Base-by-base conservation (phyloP, 805 yeast genomes). In the Wickerhamiella qilinensis region DNA sequence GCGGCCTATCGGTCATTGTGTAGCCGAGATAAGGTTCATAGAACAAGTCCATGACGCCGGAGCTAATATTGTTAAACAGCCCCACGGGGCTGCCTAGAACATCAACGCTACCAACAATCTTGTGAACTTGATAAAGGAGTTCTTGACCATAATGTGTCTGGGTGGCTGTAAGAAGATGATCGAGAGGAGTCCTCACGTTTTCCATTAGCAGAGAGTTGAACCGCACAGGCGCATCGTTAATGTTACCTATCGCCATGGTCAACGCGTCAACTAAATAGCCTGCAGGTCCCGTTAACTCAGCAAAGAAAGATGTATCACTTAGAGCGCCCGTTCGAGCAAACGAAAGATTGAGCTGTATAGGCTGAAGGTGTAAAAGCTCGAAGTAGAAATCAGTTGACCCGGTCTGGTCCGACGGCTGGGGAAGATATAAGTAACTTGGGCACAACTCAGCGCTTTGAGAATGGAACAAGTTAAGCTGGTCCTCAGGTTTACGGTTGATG, bases 1-100 rank as follows among this genome's bases (percentile, higher is more conserved):
- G 94, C 1, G 98, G 98, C 29, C 96, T 64, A 56, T 91, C 98
- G 45, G 80, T 88, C 71, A 91, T 73, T 36, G 88, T 73, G 49
- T 83, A 82, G 0, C 99, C 99, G 54, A 85, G 91, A 52, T 88
- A 91, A 3, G 99, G 99, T 54, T 88, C 97, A 54, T 91, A 91
- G 56, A 91, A 91, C 16, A 91, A 79, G 57, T 91, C 99, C 72
- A 85, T 71, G 9, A 91, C 91, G 38, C 99, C 99, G 0, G 96
- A 84, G 41, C 94, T 77, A 41, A 91, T 65, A 48, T 85, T 86
- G 55, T 83, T 91, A 63, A 91, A 91, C 44, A 91, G 63, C 1
- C 98, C 98, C 21, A 93, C 97, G 0, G 99, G 99, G 48, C 93
- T 91, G 18, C 98, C 99, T 36, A 91, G 62, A 47, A 91, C 73